These are phyloP conservation scores for Linnemannia schmuckeri DNA, from an alignment of 192 early-diverging fungal species.

Conservation along the genomic window DNA sequence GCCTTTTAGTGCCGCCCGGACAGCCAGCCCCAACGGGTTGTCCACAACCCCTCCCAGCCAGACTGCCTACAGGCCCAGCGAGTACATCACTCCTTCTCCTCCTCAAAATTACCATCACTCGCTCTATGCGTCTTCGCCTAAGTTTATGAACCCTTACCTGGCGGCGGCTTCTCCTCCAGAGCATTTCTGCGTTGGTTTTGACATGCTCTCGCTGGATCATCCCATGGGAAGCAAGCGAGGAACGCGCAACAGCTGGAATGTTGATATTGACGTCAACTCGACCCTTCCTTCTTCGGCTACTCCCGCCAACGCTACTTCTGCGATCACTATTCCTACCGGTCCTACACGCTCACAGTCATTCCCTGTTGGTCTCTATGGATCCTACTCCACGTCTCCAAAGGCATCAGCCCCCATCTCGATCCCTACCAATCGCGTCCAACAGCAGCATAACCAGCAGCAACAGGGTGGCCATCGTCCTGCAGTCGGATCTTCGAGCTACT, in stretches of 20 bases:
- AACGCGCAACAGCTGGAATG: slow-evolving; percentile 32
- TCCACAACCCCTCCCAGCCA: slow-evolving; percentile 16
- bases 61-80: slow-evolving; percentile 44
- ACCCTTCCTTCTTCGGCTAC: not conserved
- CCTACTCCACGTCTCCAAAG: slow-evolving; percentile 14
- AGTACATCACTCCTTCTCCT: slow-evolving; percentile 30
- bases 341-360: slow-evolving; percentile 29
- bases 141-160: slow-evolving; percentile 33
- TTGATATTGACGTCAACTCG: slow-evolving; percentile 10
- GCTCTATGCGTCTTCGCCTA: slow-evolving; percentile 50
- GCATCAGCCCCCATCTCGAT: slow-evolving; percentile 56
- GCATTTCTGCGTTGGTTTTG: slow-evolving; percentile 38
- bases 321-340: not conserved
- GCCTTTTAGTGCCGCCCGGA: not conserved
- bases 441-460: not conserved
- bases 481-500: slow-evolving; percentile 62
- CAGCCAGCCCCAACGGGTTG: not conserved
- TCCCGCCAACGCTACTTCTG: not conserved
- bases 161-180: slow-evolving; percentile 43
- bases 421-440: slow-evolving; percentile 6
- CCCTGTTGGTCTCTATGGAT: slow-evolving; percentile 17
- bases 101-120: slow-evolving; percentile 32
- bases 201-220: slow-evolving; percentile 11
- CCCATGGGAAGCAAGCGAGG: slow-evolving; percentile 16
- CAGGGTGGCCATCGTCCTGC: slow-evolving; percentile 32